phyloP scores from a whole-genome alignment of 2,329 filamentous ascomycete species.

The Colletotrichum sp. region DNA sequence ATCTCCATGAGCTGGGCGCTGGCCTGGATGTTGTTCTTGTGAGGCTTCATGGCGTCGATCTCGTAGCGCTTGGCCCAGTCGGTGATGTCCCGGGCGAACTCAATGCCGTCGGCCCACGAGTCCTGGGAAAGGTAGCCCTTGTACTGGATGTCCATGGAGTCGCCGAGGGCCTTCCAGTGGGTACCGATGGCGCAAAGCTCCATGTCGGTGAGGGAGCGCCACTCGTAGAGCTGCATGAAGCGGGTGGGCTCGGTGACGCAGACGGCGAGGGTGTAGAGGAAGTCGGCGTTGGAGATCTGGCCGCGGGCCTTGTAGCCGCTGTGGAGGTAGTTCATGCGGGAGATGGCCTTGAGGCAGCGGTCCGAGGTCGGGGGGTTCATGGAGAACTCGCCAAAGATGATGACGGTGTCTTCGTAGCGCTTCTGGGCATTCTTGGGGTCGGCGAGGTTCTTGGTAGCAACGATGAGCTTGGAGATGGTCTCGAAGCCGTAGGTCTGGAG shows the following conservation, averaged over 20 bases:
- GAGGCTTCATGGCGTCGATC: conserved; percentile 59
- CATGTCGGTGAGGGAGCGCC: conserved; percentile 70
- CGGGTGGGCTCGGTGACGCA: conserved; percentile 70
- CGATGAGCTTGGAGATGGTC: conserved; percentile 40
- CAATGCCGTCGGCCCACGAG: conserved; percentile 54
- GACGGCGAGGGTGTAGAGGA: conserved; percentile 51
- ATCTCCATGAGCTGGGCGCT: conserved; percentile 66
- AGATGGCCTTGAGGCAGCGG: conserved; percentile 39
- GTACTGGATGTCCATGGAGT: conserved; percentile 70
- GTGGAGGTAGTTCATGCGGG: conserved; percentile 46
- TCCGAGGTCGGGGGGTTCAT: conserved; percentile 39
- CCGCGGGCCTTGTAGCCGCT: conserved; percentile 38
- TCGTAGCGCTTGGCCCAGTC: conserved; percentile 64
- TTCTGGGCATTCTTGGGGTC: conserved; percentile 36
- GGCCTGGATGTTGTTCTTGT: conserved; percentile 50
- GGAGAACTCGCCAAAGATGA: conserved; percentile 41
- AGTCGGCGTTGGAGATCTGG: conserved; percentile 40
- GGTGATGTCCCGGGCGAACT: conserved; percentile 54
- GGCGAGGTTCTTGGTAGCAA: conserved; percentile 39
- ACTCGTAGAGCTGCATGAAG: conserved; percentile 72
- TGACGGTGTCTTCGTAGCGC: conserved; percentile 46
- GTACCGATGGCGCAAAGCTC: conserved; percentile 71
- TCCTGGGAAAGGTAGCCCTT: conserved; percentile 38
- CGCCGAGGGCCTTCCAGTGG: conserved; percentile 75
- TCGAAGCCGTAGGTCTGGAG: conserved; percentile 44